phyloP scores from a whole-genome alignment of 1,284 basidiomycete species.

The Anthracocystis walkeri region DNA sequence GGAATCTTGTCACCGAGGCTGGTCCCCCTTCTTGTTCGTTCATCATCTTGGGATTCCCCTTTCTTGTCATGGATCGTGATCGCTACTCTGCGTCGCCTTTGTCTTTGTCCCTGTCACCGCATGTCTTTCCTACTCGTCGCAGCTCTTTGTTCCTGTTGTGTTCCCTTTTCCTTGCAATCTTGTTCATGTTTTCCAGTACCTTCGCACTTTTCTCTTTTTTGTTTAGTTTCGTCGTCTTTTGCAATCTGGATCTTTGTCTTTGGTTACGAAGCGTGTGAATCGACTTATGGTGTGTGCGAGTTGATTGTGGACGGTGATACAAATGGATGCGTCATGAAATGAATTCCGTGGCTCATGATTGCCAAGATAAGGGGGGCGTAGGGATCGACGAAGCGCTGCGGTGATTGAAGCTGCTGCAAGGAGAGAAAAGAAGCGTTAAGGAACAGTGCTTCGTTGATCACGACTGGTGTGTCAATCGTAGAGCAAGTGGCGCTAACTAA shows the following conservation, averaged over 20 bases:
- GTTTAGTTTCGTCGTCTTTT: background rate
- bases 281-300: background rate
- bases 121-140: background rate
- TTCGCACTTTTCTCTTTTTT: background rate
- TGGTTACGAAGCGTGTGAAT: background rate
- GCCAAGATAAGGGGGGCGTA: too few species aligned
- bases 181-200: background rate
- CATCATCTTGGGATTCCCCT: background rate
- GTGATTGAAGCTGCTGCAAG: too few species aligned
- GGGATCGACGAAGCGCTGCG: too few species aligned
- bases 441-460: too few species aligned
- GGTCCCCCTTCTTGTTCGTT: conserved; percentile 5
- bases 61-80: conserved; percentile 12
- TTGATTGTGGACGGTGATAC: background rate
- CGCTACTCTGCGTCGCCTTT: conserved; percentile 4
- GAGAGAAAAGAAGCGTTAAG: too few species aligned
- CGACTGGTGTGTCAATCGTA: too few species aligned
- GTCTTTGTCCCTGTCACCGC: conserved; percentile 5
- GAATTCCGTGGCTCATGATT: too few species aligned
- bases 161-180: background rate
- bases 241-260: conserved; percentile 1
- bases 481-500: too few species aligned
- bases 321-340: background rate
- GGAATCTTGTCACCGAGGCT: conserved; percentile 1
- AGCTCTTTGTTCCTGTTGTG: background rate